Percentiles rank a stretch among this genome's conserved stretches.
Evolutionary conservation across 495 filamentous ascomycete genomes (phyloP).

Genomic region (Pseudevernia furfuracea): DNA sequence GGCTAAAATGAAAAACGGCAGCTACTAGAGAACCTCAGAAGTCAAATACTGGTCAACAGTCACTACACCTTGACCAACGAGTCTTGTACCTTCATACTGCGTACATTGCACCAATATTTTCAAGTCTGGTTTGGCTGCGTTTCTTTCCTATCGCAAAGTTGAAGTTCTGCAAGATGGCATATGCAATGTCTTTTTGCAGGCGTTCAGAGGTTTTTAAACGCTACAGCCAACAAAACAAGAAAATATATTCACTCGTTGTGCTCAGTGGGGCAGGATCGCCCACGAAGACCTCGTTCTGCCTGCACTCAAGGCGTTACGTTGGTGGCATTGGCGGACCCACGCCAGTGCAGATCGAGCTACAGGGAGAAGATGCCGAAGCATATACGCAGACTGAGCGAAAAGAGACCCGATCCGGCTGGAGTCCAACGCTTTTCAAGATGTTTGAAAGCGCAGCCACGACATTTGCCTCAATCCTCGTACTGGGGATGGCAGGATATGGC

Average conservation of each 20-base stretch:
- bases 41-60: no score
- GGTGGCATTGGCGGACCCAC: slow-evolving; percentile 21
- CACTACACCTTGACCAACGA: no score
- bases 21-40: no score
- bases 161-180: neutral
- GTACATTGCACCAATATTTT: no score
- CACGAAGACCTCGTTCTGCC: neutral
- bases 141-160: neutral
- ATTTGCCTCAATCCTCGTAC: slow-evolving; percentile 70
- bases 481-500: slow-evolving; percentile 81
- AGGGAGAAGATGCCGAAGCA: slow-evolving; percentile 12
- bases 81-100: no score
- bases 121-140: neutral
- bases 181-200: neutral
- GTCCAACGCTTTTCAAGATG: slow-evolving; percentile 62
- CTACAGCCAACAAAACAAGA: neutral
- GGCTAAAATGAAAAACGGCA: no score
- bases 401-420: slow-evolving; percentile 27
- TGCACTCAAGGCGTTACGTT: slow-evolving; percentile 9
- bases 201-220: neutral
- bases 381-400: neutral
- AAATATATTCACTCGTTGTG: neutral
- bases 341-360: slow-evolving; percentile 15
- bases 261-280: neutral
- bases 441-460: slow-evolving; percentile 80